Evolutionary conservation across 1,284 basidiomycete genomes (phyloP).

Genomic region (Trametes versicolor): DNA sequence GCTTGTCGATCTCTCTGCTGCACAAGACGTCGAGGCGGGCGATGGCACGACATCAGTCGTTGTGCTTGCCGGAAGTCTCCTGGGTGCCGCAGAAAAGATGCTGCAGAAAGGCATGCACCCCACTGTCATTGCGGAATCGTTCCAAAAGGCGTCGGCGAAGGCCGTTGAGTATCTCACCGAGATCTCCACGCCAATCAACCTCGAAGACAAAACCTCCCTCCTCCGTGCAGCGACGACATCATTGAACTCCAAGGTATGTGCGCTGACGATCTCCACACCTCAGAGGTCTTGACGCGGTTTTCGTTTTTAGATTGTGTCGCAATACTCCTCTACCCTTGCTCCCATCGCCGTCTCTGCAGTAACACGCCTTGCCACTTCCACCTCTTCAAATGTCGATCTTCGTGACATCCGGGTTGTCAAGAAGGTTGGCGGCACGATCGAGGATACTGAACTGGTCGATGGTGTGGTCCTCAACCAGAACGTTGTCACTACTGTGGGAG

Average conservation of each 20-base stretch:
- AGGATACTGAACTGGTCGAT: conserved; percentile 97
- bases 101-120: conserved; percentile 98
- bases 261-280: too few relatives aligned
- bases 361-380: conserved; percentile 85
- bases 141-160: conserved; percentile 92
- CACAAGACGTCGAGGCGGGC: conserved; percentile 98
- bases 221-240: conserved; percentile 95
- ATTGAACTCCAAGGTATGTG: conserved; percentile 90
- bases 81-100: conserved; percentile 97
- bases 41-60: conserved; percentile 99
- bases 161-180: conserved; percentile 95
- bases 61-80: conserved; percentile 92
- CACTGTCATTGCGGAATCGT: conserved; percentile 96
- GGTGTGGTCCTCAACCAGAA: conserved; percentile 98
- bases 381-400: conserved; percentile 95
- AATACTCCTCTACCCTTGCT: conserved; percentile 97
- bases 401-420: conserved; percentile 97
- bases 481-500: conserved; percentile 90
- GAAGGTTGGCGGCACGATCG: conserved; percentile 99
- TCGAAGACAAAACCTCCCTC: conserved; percentile 89
- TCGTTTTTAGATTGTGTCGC: conserved; percentile 88
- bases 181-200: conserved; percentile 92
- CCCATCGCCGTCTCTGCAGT: conserved; percentile 99
- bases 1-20: conserved; percentile 97
- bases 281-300: not conserved